Evolutionary conservation across 345 rosid genomes (phyloP), one percentile per base, ranked within the genome.

Genomic region (Raphanus sativus): DNA sequence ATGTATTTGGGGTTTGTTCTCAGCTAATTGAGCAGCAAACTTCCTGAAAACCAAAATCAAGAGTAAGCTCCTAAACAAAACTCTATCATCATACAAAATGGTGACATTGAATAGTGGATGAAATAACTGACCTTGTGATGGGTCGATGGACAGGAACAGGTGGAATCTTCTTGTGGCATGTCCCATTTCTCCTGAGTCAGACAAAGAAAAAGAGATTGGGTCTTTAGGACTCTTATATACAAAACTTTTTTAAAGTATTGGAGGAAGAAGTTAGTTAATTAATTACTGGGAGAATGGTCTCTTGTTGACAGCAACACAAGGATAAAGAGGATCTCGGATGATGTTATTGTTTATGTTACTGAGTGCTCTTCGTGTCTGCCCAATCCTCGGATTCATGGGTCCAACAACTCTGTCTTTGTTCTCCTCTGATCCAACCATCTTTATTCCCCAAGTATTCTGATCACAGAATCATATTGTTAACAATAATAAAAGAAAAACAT

Each of bases 361-460:
- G 59, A 96, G 79, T 29, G 97, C 99, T 82, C 94, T 81, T 71
- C 98, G 86, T 71, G 84, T 87, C 62, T 79, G 90, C 13, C 86
- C 90, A 0, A 77, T 91, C 97, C 90, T 74, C 84, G 90, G 71
- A 76, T 81, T 82, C 56, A 78, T 80, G 13, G 86, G 74, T 66
- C 94, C 93, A 56, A 88, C 81, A 73, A 87, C 86, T 48, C 89
- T 89, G 21, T 82, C 86, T n/a, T 82, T 82, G 86, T 94, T 94
- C 86, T 94, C 96, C 62, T 88, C 89, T 32, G 98, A 84, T 82
- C 90, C 84, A 64, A 80, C 89, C 98, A 94, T 94, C 56, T 69
- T n/a, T 12, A 0, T 48, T 8, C 33, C 40, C 40, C 8, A 28
- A 26, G 29, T 28, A 28, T 28, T 3, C 3, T 28, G 1, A 28